A percentile compares a stretch with the other conserved stretches of the same genome.
Conservation (phyloP, 2,329 filamentous ascomycete species). For the Periconia digitata region DNA sequence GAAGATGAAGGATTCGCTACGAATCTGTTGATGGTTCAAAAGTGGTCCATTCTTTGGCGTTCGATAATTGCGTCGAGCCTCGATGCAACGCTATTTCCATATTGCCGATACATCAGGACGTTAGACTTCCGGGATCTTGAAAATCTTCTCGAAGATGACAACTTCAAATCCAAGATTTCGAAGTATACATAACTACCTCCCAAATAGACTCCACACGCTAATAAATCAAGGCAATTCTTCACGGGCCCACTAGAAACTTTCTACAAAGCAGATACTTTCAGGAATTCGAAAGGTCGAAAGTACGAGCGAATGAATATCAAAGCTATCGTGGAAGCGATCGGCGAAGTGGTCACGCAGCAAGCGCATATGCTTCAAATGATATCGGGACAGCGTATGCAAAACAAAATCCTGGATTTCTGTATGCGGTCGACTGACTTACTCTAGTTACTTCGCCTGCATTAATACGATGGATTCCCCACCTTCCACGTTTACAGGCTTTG, state of each 20-base stretch:
- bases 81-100: slow-evolving; percentile 65
- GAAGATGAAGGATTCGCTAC: slow-evolving; percentile 46
- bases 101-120: slow-evolving; percentile 66
- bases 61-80: slow-evolving; percentile 68
- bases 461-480: slow-evolving; percentile 59
- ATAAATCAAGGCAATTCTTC: slow-evolving; percentile 52
- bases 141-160: slow-evolving; percentile 60
- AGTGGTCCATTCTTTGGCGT: slow-evolving; percentile 68
- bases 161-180: slow-evolving; percentile 61
- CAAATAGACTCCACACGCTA: slow-evolving; percentile 6
- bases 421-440: slow-evolving; percentile 10
- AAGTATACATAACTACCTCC: slow-evolving; percentile 44
- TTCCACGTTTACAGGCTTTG: slow-evolving; percentile 61
- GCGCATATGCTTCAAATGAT: slow-evolving; percentile 61
- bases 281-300: slow-evolving; percentile 28
- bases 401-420: background rate
- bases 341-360: slow-evolving; percentile 53
- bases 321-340: slow-evolving; percentile 51
- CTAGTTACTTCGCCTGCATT: slow-evolving; percentile 56
- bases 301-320: slow-evolving; percentile 42
- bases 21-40: slow-evolving; percentile 52
- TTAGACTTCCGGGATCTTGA: slow-evolving; percentile 65
- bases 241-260: slow-evolving; percentile 50
- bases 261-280: slow-evolving; percentile 31
- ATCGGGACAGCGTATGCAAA: slow-evolving; percentile 52